These are phyloP conservation scores for Barbatosphaeria neglecta DNA, from an alignment of 495 filamentous ascomycete genomes.

Conservation along the genomic window DNA sequence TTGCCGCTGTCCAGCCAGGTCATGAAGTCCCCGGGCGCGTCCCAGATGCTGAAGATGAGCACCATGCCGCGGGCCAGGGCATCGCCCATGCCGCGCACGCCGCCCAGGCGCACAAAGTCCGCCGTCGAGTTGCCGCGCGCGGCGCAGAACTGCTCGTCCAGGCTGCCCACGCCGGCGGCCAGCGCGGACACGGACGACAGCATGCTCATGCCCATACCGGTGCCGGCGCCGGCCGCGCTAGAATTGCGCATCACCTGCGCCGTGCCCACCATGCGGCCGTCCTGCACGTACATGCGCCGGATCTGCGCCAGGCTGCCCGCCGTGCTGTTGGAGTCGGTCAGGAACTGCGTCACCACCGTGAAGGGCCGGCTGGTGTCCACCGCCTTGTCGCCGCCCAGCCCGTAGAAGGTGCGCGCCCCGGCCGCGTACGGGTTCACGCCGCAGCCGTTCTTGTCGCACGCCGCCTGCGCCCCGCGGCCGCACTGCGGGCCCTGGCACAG, in stretches of 20 bases:
- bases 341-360: slow-evolving; percentile 58
- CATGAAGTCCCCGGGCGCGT: slow-evolving; percentile 41
- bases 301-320: slow-evolving; percentile 41
- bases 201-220: slow-evolving; percentile 5
- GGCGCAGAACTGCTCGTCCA: slow-evolving; percentile 48
- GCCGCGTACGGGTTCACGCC: slow-evolving; percentile 48
- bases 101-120: slow-evolving; percentile 43
- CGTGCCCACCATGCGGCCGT: slow-evolving; percentile 38
- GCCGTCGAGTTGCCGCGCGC: slow-evolving; percentile 34
- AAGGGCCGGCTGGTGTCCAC: slow-evolving; percentile 50
- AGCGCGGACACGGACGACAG: background rate
- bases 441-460: slow-evolving; percentile 58
- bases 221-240: slow-evolving; percentile 2
- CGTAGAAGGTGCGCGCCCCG: slow-evolving; percentile 45
- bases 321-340: slow-evolving; percentile 28
- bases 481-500: slow-evolving; percentile 38
- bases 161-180: slow-evolving; percentile 30
- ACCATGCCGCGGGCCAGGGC: slow-evolving; percentile 51
- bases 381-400: slow-evolving; percentile 30
- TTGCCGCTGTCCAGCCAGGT: slow-evolving; percentile 41
- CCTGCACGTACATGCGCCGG: slow-evolving; percentile 49
- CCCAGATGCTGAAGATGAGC: slow-evolving; percentile 47
- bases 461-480: slow-evolving; percentile 18
- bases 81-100: slow-evolving; percentile 43
- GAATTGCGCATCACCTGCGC: slow-evolving; percentile 25